These are phyloP conservation scores for Pezicula carpinea DNA, from an alignment of 2,329 filamentous ascomycete species.

Conservation along the genomic window DNA sequence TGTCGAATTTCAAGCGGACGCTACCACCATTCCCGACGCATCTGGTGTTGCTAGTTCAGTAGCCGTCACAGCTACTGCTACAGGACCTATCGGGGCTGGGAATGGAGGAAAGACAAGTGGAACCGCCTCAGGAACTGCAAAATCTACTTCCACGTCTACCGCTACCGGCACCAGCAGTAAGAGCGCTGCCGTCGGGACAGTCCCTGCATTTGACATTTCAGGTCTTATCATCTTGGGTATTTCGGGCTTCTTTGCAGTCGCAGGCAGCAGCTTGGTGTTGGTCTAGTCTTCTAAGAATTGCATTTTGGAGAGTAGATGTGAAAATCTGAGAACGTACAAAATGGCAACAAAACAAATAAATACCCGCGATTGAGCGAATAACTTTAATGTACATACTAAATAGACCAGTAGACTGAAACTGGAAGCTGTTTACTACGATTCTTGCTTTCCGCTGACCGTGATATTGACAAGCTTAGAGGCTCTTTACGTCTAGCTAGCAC, in stretches of 20 bases:
- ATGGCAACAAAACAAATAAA: not conserved
- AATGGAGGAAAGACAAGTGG: not conserved
- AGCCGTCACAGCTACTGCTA: slow-evolving; percentile 2
- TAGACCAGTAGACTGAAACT: no score
- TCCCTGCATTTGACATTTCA: slow-evolving; percentile 5
- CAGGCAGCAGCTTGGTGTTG: slow-evolving; percentile 3
- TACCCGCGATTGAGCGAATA: not conserved
- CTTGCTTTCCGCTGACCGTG: no score
- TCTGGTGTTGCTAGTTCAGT: slow-evolving; percentile 3
- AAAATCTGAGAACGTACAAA: not conserved
- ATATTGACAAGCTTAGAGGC: no score
- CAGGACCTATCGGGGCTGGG: not conserved
- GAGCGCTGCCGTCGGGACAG: slow-evolving; percentile 1
- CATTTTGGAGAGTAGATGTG: no score
- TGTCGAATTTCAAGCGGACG: slow-evolving; percentile 7
- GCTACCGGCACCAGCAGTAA: not conserved
- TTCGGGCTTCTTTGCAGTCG: slow-evolving; percentile 3
- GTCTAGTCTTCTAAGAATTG: not conserved
- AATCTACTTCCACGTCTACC: not conserved
- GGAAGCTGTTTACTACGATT: no score
- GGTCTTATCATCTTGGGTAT: slow-evolving; percentile 6
- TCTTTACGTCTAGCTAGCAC: no score
- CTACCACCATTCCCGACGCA: not conserved
- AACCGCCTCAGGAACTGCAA: not conserved
- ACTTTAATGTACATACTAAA: no score